Base-by-base conservation (phyloP, 2,329 filamentous ascomycete genomes). In the Thermomyces lanuginosus region DNA sequence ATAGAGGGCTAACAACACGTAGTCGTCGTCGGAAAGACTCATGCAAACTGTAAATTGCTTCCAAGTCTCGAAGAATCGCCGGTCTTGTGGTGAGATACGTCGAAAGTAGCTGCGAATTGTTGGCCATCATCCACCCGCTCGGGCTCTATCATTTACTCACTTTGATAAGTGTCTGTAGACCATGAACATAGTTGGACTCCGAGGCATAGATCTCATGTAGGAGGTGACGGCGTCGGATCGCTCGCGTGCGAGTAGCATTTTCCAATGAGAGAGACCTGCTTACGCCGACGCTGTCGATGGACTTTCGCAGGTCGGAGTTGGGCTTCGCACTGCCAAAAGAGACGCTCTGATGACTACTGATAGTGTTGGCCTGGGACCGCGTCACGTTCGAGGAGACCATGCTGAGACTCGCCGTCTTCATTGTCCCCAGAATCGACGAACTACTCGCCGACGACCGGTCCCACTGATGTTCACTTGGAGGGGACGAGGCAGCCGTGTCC, bases 151-250 rank as follows among this genome's bases (percentile, higher is more conserved):
- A 7, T 19, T 29, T 10, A 11, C 28, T 27, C 21, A 86, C 84
- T 53, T 91, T 83, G 47, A 78, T 76, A 32, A 95, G 60, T 37
- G 89, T 82, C 41, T 81, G 81, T 31, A 95, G 54, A 42, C 92
- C 86, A 9, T 75, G 71, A 40, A 95, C 74, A 47, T 95, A 95
- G 42, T 76, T 72, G 46, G 89, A 78, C 50, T 95, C 89, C 0
- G 84, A 92, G 30, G 58, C 67, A 34, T 93, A 71, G 26, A 95
- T 60, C 53, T 95, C 89, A 45, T 89, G 79, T 18, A 95, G 55
- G 20, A 92, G 72, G 35, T 75, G 72, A 8, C 81, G 71, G 34
- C 89, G 70, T 42, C 83, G 77, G 11, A 78, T 53, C 2, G 81
- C 70, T 28, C 84, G 70, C 37, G 73, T 67, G 21, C 68, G 66